A percentile compares a stretch with the other conserved stretches of the same genome.
phyloP scores from a whole-genome alignment of 2,329 filamentous ascomycete genomes.

The Botrytis squamosa region DNA sequence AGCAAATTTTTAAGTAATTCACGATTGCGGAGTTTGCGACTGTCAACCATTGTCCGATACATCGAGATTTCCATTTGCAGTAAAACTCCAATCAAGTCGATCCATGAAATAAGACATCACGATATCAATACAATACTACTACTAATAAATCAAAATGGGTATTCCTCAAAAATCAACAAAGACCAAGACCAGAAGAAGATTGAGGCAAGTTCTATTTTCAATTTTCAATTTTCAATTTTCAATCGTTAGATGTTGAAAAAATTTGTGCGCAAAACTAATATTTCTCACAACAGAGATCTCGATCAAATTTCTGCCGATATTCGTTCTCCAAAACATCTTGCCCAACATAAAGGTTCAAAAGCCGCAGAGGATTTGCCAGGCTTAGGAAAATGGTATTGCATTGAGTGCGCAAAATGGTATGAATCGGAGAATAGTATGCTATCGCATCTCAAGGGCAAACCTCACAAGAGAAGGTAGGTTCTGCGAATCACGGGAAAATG shows the following conservation, averaged over 20 bases:
- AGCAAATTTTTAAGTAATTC: constrained; percentile 6
- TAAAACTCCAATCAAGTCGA: not conserved
- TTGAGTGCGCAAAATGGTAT: constrained; percentile 95
- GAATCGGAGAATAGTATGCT: constrained; percentile 76
- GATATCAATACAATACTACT: not conserved
- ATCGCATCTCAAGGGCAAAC: constrained; percentile 80
- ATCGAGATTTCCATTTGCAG: constrained; percentile 14
- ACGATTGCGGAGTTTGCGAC: not conserved
- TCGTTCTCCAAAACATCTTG: constrained; percentile 73
- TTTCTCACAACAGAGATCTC: constrained; percentile 64
- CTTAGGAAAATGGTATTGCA: constrained; percentile 82
- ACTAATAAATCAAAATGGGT: constrained; percentile 53
- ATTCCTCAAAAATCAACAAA: constrained; percentile 64
- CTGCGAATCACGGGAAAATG: not conserved
- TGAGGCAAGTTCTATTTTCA: constrained; percentile 49
- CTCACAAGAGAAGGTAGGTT: constrained; percentile 82
- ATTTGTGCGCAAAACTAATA: constrained; percentile 15
- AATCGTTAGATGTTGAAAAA: not conserved
- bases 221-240: not conserved
- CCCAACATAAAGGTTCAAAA: constrained; percentile 75
- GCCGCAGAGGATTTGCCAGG: constrained; percentile 83
- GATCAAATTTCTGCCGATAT: constrained; percentile 90
- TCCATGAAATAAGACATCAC: not conserved
- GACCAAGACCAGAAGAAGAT: constrained; percentile 72
- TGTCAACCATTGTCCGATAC: not conserved